phyloP scores from a whole-genome alignment of 2,329 filamentous ascomycete species.

The Graphilbum fragrans region DNA sequence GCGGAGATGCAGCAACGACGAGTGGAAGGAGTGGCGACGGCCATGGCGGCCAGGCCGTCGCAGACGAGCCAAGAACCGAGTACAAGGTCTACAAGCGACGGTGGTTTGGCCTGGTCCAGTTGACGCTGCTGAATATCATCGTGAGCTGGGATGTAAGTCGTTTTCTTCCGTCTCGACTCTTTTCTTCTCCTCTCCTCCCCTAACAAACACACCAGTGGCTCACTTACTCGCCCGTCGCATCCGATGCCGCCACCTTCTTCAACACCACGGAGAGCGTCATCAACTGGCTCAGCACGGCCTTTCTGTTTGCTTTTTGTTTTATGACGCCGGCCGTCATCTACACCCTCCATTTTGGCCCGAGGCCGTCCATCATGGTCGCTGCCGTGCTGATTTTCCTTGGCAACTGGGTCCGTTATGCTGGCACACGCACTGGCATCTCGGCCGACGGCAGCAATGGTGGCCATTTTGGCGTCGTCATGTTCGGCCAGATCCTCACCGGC shows the following conservation, averaged over 20 bases:
- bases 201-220: conserved; percentile 57
- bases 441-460: conserved; percentile 26
- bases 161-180: neutral
- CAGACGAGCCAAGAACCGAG: neutral
- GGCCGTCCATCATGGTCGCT: conserved; percentile 60
- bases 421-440: conserved; percentile 31
- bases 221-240: conserved; percentile 76
- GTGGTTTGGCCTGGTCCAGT: conserved; percentile 75
- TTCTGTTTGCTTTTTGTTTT: conserved; percentile 72
- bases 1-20: neutral
- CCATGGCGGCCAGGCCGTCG: neutral
- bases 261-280: conserved; percentile 59
- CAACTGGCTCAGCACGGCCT: conserved; percentile 87
- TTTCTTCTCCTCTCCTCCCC: neutral
- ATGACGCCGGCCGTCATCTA: conserved; percentile 63
- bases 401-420: conserved; percentile 85
- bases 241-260: conserved; percentile 64
- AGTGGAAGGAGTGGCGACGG: neutral
- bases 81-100: conserved; percentile 60
- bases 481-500: conserved; percentile 83
- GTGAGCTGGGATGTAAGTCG: conserved; percentile 86
- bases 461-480: conserved; percentile 66
- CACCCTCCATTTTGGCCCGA: conserved; percentile 69
- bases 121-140: conserved; percentile 82
- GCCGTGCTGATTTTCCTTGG: conserved; percentile 65